Percentiles rank a stretch among this genome's conserved stretches.
phyloP scores from a whole-genome alignment of 2,329 filamentous ascomycete genomes.

The Neocatenulostroma microsporum region DNA sequence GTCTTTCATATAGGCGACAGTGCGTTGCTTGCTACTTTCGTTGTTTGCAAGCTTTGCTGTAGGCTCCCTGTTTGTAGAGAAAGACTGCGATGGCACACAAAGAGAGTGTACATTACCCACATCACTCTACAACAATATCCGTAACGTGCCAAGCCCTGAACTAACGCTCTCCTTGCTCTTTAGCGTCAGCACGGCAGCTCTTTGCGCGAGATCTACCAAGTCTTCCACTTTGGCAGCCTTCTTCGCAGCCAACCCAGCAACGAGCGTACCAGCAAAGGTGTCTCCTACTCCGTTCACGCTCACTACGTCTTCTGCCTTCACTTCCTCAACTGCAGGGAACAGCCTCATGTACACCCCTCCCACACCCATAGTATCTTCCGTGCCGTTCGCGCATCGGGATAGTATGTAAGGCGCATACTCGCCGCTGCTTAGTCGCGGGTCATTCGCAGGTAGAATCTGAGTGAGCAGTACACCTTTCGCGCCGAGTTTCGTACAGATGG shows the following conservation, averaged over 20 bases:
- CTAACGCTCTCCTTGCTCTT: conserved; percentile 68
- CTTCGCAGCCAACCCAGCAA: conserved; percentile 63
- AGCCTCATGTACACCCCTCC: conserved; percentile 76
- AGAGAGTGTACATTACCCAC: too few relatives aligned
- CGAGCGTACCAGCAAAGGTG: conserved; percentile 76
- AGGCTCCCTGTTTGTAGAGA: too few relatives aligned
- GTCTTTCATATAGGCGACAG: too few relatives aligned
- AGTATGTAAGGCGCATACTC: conserved; percentile 64
- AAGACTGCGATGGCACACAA: too few relatives aligned
- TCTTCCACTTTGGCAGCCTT: conserved; percentile 48
- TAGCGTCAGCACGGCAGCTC: conserved; percentile 70
- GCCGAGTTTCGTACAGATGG: conserved; percentile 77
- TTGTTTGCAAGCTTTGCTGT: too few relatives aligned
- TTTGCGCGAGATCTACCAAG: conserved; percentile 71
- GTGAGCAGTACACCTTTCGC: conserved; percentile 67
- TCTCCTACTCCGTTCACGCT: conserved; percentile 95
- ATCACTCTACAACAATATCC: conserved; percentile 15
- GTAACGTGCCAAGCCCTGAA: conserved; percentile 44
- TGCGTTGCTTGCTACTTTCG: too few relatives aligned
- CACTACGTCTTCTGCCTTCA: conserved; percentile 58
- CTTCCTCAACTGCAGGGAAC: conserved; percentile 56
- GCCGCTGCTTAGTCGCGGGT: conserved; percentile 57
- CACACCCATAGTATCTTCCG: conserved; percentile 47
- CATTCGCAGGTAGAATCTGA: conserved; percentile 58
- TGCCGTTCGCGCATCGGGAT: conserved; percentile 46